phyloP scores from a whole-genome alignment of 75 land plant genomes.

The Isoetes taiwanensis region DNA sequence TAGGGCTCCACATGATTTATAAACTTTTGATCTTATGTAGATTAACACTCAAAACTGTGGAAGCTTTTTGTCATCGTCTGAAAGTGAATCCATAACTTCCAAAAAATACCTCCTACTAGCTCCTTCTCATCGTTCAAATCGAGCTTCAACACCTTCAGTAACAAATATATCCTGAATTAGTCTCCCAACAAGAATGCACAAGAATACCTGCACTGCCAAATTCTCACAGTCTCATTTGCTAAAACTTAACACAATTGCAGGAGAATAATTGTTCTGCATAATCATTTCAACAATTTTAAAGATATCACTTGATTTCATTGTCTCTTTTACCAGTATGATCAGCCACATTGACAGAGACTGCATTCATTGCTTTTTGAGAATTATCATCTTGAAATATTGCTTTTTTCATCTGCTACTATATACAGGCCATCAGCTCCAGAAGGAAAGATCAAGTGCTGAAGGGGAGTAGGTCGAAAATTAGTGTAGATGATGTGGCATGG shows the following conservation, averaged over 20 bases:
- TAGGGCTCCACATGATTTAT: no score
- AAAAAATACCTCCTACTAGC: slow-evolving; percentile 74
- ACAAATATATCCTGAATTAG: no score
- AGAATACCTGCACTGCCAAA: slow-evolving; percentile 87
- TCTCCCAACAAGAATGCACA: background rate
- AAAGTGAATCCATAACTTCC: slow-evolving; percentile 98
- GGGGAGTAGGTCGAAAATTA: slow-evolving; percentile 93
- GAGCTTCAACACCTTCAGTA: slow-evolving; percentile 75
- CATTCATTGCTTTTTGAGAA: slow-evolving; percentile 93
- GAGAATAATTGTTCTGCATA: slow-evolving; percentile 82
- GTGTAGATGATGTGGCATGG: slow-evolving; percentile 99
- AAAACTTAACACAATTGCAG: slow-evolving; percentile 95
- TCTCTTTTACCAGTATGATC: slow-evolving; percentile 38
- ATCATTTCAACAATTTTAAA: slow-evolving; percentile 98
- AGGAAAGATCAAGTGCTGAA: slow-evolving; percentile 94
- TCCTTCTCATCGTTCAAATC: slow-evolving; percentile 84
- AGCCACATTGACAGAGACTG: slow-evolving; percentile 42
- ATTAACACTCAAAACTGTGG: no score
- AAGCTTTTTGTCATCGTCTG: slow-evolving; percentile 96
- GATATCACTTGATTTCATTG: slow-evolving; percentile 77
- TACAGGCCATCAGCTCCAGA: slow-evolving; percentile 87
- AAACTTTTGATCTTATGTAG: no score
- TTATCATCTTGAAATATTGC: slow-evolving; percentile 87
- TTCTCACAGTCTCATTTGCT: slow-evolving; percentile 97
- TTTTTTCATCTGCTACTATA: slow-evolving; percentile 88